Evolutionary conservation across 1,284 basidiomycete species (phyloP).

Genomic region (Takashimella koratensis): DNA sequence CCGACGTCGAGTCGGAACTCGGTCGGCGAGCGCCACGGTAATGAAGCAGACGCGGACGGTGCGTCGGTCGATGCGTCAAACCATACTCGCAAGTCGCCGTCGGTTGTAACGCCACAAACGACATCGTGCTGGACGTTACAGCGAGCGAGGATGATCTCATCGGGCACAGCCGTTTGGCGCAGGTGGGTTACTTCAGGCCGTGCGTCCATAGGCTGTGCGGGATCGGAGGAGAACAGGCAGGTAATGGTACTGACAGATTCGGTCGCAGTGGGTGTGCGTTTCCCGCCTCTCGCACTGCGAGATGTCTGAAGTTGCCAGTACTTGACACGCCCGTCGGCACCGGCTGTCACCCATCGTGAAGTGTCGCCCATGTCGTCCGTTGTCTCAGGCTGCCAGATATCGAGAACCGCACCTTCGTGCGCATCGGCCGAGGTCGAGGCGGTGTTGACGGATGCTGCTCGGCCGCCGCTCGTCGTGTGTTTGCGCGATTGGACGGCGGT

Average conservation of each 20-base stretch:
- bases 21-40: not conserved
- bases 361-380: conserved; percentile 10
- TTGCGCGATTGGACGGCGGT: conserved; percentile 36
- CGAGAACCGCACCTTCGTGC: conserved; percentile 33
- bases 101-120: conserved; percentile 35
- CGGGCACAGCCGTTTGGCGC: conserved; percentile 26
- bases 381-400: conserved; percentile 29
- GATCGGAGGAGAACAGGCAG: conserved; percentile 35
- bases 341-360: conserved; percentile 39
- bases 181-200: conserved; percentile 33
- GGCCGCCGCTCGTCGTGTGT: conserved; percentile 32
- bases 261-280: conserved; percentile 20
- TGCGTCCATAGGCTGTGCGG: conserved; percentile 21
- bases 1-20: conserved; percentile 37
- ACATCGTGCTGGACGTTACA: conserved; percentile 29
- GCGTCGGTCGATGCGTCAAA: conserved; percentile 10
- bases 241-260: conserved; percentile 12
- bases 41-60: not conserved
- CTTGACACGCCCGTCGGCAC: conserved; percentile 44
- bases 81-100: conserved; percentile 41
- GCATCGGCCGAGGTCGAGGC: conserved; percentile 20
- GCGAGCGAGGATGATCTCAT: conserved; percentile 32
- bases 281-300: conserved; percentile 13
- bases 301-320: conserved; percentile 32
- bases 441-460: conserved; percentile 37